Percentiles rank a stretch among this genome's conserved stretches.
phyloP scores from a whole-genome alignment of 2,329 filamentous ascomycete species.

The Ilyonectria sp. region DNA sequence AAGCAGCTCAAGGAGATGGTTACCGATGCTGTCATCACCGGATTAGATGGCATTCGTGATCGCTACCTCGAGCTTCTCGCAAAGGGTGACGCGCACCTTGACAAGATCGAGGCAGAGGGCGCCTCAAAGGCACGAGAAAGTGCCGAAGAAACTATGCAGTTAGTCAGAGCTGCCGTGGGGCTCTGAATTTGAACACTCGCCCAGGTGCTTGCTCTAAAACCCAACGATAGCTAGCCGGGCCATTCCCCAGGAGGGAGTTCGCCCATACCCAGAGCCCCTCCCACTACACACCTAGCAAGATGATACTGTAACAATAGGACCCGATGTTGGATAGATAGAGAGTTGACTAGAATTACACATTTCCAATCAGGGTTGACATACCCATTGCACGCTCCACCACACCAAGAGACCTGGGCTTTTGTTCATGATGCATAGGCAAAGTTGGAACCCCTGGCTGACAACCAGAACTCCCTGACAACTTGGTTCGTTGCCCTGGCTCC shows the following conservation, averaged over 20 bases:
- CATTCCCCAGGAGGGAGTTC: neutral
- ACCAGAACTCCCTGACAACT: conserved; percentile 80
- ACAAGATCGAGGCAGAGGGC: conserved; percentile 71
- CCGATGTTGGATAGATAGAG: neutral
- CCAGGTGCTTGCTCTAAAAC: conserved; percentile 21
- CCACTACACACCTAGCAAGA: conserved; percentile 2
- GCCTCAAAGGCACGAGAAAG: conserved; percentile 73
- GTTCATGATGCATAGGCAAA: conserved; percentile 72
- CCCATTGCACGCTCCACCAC: conserved; percentile 7
- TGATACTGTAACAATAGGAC: conserved; percentile 13
- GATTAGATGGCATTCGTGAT: conserved; percentile 69
- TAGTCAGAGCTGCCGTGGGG: conserved; percentile 68
- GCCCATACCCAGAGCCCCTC: neutral
- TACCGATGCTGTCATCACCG: conserved; percentile 68
- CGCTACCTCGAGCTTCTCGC: conserved; percentile 68
- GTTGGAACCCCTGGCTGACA: conserved; percentile 74
- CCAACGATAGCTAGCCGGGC: neutral
- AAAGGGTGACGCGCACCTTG: conserved; percentile 66
- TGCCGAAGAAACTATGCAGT: conserved; percentile 71
- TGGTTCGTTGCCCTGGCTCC: conserved; percentile 76
- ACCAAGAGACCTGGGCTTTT: conserved; percentile 1
- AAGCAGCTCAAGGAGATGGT: conserved; percentile 67
- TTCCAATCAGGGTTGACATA: neutral
- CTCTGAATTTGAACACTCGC: conserved; percentile 48
- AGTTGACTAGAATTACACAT: neutral